These are phyloP conservation scores for Backusella macrospora DNA, from an alignment of 192 early-diverging fungal genomes.

Conservation along the genomic window DNA sequence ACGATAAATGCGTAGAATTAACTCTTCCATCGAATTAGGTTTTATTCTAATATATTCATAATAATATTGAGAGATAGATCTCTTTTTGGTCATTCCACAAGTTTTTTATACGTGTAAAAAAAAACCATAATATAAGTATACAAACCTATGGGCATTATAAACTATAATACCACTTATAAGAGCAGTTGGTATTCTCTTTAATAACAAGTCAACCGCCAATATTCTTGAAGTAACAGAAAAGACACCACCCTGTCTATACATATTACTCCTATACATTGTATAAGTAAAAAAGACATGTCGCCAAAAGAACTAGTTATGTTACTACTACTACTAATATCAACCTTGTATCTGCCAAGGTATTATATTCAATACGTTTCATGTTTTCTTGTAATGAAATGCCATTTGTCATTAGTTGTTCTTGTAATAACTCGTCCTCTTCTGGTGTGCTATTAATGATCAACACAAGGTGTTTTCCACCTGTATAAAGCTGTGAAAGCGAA, in stretches of 20 bases:
- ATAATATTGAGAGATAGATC: neutral
- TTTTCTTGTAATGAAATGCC: conserved; percentile 43
- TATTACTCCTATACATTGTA: conserved; percentile 42
- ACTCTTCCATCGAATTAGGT: conserved; percentile 84
- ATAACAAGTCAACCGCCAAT: conserved; percentile 88
- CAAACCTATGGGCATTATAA: conserved; percentile 80
- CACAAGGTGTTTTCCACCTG: conserved; percentile 71
- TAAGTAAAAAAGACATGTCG: conserved; percentile 3
- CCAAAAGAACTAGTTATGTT: neutral
- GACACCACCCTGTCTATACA: conserved; percentile 85
- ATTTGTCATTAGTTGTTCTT: conserved; percentile 51
- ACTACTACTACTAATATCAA: conserved; percentile 18
- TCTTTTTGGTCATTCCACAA: neutral
- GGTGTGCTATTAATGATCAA: conserved; percentile 74
- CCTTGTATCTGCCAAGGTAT: conserved; percentile 62
- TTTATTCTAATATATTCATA: conserved; percentile 57
- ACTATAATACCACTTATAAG: conserved; percentile 85
- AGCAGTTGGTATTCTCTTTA: conserved; percentile 70
- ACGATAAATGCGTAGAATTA: conserved; percentile 82
- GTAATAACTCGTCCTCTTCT: conserved; percentile 55
- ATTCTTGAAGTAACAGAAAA: conserved; percentile 87
- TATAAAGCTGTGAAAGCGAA: conserved; percentile 70
- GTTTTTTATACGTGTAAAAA: neutral
- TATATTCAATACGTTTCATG: conserved; percentile 54
- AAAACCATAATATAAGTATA: neutral